These are phyloP conservation scores for Leccinum cinnamomeum DNA, from an alignment of 1,284 basidiomycete species.

Conservation along the genomic window DNA sequence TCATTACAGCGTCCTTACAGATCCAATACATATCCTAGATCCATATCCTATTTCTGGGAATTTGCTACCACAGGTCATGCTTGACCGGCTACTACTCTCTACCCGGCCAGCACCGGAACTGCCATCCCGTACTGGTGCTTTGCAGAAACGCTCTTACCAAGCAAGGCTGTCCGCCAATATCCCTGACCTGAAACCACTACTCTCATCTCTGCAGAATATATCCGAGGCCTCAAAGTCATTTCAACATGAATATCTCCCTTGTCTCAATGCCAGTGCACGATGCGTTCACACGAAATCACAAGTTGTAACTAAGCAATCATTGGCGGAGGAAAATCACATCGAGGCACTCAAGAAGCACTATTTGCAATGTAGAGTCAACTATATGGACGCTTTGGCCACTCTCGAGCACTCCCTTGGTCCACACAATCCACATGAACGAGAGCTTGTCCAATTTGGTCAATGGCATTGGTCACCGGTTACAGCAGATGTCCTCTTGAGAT, in stretches of 20 bases:
- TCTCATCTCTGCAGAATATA: not conserved
- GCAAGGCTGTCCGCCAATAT: too few relatives aligned
- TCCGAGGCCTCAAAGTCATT: not conserved
- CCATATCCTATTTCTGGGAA: too few relatives aligned
- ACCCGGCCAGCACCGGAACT: too few relatives aligned
- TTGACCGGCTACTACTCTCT: too few relatives aligned
- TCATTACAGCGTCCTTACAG: too few relatives aligned
- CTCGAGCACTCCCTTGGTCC: conserved; percentile 19
- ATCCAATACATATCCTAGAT: too few relatives aligned
- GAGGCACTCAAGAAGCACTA: conserved; percentile 15
- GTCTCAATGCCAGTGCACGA: not conserved
- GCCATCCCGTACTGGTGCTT: too few relatives aligned
- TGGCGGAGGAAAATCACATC: not conserved
- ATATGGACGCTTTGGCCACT: not conserved
- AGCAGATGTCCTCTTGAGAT: not conserved
- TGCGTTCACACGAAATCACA: not conserved
- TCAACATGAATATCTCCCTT: not conserved
- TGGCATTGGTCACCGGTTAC: conserved; percentile 17
- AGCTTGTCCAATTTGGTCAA: conserved; percentile 20
- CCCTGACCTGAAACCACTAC: not conserved
- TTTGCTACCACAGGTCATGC: too few relatives aligned
- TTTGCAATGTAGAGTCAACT: conserved; percentile 1
- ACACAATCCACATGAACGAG: conserved; percentile 14
- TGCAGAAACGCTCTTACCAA: too few relatives aligned
- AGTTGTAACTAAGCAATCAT: not conserved